Base-by-base conservation (phyloP, 306 rosid species). In the Alnus rubra region DNA sequence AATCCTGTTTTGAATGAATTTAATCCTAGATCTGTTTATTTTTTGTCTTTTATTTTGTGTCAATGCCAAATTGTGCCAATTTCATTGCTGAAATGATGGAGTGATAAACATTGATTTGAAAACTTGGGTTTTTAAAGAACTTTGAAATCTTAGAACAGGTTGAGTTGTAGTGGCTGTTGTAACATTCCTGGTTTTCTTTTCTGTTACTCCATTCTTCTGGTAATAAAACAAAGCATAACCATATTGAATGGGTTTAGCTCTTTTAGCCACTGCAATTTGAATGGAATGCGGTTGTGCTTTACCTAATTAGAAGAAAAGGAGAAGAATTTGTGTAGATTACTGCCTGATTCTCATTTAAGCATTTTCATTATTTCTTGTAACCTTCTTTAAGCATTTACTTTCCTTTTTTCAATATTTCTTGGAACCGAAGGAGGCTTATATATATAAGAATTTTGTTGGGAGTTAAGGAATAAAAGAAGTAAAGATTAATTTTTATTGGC, bases 301-400 rank as follows among this genome's bases (percentile, higher is more conserved):
- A 18, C 12, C 10, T 30, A 12, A 14, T 37, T 23, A 68, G 23
- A 62, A 23, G 39, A 64, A 64, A 42, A 50, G 16, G 28, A 62
- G 45, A 15, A 64, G 39, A 6, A 39, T 42, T 42, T 50, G 52
- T 7, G 72, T 13, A 31, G n/a, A 3, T 49, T 9, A 59, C 65
- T 59, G 31, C 45, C 45, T 6, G 8, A 42, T 42, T 42, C 45
- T 42, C 45, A 49, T 49, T 10, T 49, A 49, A 49, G 52, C 52
- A 49, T 49, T 49, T 49, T 49, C 2, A 49, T 49, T 49, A 42
- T 49, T 49, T 12, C 52, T 12, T 49, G 53, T 65, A 71, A 50
- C 67, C 15, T 15, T 56, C 77, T 76, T 80, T 31, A 76, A 44
- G 77, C 73, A 39, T 67, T 11, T 15, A 4, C 49, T 6, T 82